A percentile compares a stretch with the other conserved stretches of the same genome.
Conservation (phyloP, 2,329 filamentous ascomycete genomes). For the Aspergillus versicolor region DNA sequence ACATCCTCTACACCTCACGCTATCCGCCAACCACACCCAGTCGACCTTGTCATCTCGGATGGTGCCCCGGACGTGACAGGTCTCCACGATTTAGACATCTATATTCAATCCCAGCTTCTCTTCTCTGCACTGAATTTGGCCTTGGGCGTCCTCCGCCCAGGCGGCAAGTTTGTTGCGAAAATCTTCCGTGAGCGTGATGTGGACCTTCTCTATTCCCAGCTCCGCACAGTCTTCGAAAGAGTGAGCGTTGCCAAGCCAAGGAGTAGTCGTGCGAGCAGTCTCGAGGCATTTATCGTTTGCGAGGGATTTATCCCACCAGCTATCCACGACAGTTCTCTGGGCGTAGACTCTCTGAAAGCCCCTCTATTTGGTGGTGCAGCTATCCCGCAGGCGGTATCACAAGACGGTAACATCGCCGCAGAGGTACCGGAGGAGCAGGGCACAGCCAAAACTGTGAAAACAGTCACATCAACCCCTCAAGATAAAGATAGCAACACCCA, state of each 20-base stretch:
- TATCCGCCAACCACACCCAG: slow-evolving; percentile 66
- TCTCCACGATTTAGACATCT: slow-evolving; percentile 95
- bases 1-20: slow-evolving; percentile 37
- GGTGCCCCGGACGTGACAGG: slow-evolving; percentile 96
- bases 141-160: slow-evolving; percentile 85
- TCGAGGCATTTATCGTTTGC: slow-evolving; percentile 96
- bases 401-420: slow-evolving; percentile 33
- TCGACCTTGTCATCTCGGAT: slow-evolving; percentile 92
- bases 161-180: slow-evolving; percentile 96
- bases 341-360: slow-evolving; percentile 39
- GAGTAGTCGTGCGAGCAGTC: slow-evolving; percentile 90
- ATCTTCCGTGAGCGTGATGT: slow-evolving; percentile 95
- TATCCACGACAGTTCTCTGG: slow-evolving; percentile 49
- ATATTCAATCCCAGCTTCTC: slow-evolving; percentile 92
- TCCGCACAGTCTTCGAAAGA: slow-evolving; percentile 83
- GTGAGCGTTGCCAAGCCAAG: slow-evolving; percentile 92
- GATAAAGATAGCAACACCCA: slow-evolving; percentile 18
- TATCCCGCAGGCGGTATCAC: slow-evolving; percentile 25
- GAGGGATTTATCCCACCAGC: slow-evolving; percentile 77
- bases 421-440: slow-evolving; percentile 46
- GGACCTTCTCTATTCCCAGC: slow-evolving; percentile 90
- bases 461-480: slow-evolving; percentile 11
- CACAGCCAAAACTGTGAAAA: slow-evolving; percentile 16
- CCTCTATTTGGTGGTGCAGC: slow-evolving; percentile 42
- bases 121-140: slow-evolving; percentile 93